A percentile compares a stretch with the other conserved stretches of the same genome.
These are phyloP conservation scores for Colletotrichum shisoi DNA, from an alignment of 2,329 filamentous ascomycete genomes.

Conservation along the genomic window DNA sequence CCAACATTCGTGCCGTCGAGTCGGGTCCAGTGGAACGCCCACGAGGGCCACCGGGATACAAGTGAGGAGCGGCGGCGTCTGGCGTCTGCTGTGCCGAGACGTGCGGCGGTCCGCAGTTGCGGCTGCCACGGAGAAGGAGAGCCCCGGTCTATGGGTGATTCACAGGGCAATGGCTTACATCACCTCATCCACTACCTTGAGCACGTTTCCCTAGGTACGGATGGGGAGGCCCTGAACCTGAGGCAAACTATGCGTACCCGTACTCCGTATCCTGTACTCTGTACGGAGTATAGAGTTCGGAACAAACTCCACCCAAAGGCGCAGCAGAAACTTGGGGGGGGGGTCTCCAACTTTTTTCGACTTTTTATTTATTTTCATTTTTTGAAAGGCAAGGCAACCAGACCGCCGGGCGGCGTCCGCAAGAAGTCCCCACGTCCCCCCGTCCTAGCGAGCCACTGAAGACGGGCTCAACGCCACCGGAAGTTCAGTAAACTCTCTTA, in stretches of 20 bases:
- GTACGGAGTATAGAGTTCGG: conserved; percentile 32
- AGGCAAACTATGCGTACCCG: not conserved
- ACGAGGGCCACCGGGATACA: not conserved
- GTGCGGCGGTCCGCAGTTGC: not conserved
- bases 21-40: conserved; percentile 1
- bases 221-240: conserved; percentile 4
- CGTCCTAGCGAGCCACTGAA: not conserved
- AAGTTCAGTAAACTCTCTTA: not conserved
- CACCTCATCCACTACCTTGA: conserved; percentile 38
- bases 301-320: conserved; percentile 30
- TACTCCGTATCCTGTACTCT: not conserved
- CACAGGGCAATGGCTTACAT: conserved; percentile 13
- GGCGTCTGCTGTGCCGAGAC: conserved; percentile 2
- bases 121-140: conserved; percentile 8
- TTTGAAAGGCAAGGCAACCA: not conserved
- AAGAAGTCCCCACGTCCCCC: conserved; percentile 1
- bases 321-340: not conserved
- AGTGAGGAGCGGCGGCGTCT: not conserved
- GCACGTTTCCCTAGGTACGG: conserved; percentile 38
- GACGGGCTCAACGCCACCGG: conserved; percentile 8
- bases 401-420: not conserved
- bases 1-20: not conserved
- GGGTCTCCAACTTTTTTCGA: no score
- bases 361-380: no score
- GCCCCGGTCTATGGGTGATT: conserved; percentile 23